phyloP scores from a whole-genome alignment of 2,329 filamentous ascomycete genomes.

The Hyphodiscus sp. region DNA sequence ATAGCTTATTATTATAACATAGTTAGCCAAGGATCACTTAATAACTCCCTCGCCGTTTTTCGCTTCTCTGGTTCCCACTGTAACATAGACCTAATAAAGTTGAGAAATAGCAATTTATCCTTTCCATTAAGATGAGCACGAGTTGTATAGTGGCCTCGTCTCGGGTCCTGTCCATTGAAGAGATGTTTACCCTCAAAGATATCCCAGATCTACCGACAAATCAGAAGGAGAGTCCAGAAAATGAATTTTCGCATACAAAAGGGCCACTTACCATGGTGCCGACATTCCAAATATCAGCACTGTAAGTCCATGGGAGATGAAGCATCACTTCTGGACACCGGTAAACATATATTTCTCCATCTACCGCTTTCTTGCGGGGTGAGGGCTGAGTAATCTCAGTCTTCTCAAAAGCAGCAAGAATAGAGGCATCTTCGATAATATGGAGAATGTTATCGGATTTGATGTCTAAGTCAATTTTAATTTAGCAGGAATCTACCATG shows the following conservation, averaged over 20 bases:
- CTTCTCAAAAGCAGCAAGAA: constrained; percentile 34
- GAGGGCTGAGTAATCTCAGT: constrained; percentile 33
- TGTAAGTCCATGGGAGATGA: constrained; percentile 36
- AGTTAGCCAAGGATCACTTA: constrained; percentile 12
- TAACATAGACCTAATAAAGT: constrained; percentile 14
- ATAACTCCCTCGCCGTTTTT: constrained; percentile 13
- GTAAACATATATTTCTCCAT: constrained; percentile 37
- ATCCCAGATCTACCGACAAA: constrained; percentile 40
- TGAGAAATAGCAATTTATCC: constrained; percentile 13
- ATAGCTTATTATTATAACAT: constrained; percentile 8
- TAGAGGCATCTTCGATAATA: constrained; percentile 30
- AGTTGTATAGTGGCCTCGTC: constrained; percentile 5
- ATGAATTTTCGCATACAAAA: background rate
- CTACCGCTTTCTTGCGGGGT: constrained; percentile 36
- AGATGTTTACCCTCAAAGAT: constrained; percentile 40
- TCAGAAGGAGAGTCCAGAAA: background rate
- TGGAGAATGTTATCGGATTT: constrained; percentile 43
- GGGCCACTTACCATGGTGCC: constrained; percentile 38
- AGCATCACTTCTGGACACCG: constrained; percentile 42
- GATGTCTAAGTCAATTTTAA: constrained; percentile 30
- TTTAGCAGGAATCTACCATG: constrained; percentile 4
- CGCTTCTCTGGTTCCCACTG: constrained; percentile 17
- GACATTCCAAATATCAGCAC: constrained; percentile 45
- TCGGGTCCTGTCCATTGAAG: constrained; percentile 28
- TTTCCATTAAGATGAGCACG: constrained; percentile 12